These are phyloP conservation scores for Arabidopsis hybrid DNA, from an alignment of 441 rosid species.

Conservation along the genomic window DNA sequence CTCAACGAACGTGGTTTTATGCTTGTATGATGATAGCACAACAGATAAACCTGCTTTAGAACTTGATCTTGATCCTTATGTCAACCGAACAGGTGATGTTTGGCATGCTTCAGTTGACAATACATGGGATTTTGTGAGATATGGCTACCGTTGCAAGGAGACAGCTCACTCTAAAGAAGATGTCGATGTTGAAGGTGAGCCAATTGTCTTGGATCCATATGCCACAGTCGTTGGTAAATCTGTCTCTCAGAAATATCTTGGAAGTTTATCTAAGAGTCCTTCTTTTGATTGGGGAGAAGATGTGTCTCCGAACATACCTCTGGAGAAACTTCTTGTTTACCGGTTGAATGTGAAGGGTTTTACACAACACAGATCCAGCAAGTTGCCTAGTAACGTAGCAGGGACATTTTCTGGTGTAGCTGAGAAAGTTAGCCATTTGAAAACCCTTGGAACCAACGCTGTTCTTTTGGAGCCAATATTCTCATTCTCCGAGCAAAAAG, in stretches of 20 bases:
- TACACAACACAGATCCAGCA: constrained; percentile 75
- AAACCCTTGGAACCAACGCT: constrained; percentile 80
- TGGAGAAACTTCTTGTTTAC: constrained; percentile 76
- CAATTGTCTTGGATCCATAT: constrained; percentile 83
- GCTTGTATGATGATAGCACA: constrained; percentile 66
- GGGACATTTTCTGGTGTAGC: constrained; percentile 88
- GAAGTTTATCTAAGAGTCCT: constrained; percentile 58
- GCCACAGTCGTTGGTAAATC: constrained; percentile 57
- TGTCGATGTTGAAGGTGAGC: constrained; percentile 45
- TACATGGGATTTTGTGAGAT: constrained; percentile 58
- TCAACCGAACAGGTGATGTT: constrained; percentile 82
- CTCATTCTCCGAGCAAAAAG: constrained; percentile 67
- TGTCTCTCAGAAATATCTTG: constrained; percentile 54
- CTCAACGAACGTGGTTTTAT: constrained; percentile 62
- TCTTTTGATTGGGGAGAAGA: constrained; percentile 84
- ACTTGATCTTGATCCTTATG: constrained; percentile 91
- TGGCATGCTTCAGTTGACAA: constrained; percentile 82
- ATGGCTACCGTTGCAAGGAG: constrained; percentile 69
- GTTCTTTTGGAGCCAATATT: constrained; percentile 85
- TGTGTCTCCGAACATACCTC: constrained; percentile 60
- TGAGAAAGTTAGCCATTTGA: constrained; percentile 72
- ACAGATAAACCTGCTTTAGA: constrained; percentile 74
- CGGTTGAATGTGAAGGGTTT: constrained; percentile 76
- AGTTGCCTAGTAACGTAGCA: constrained; percentile 58
- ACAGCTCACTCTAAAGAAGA: constrained; percentile 42